Percentiles rank a stretch among this genome's conserved stretches.
These are phyloP conservation scores for Colletotrichum acutatum DNA, from an alignment of 2,329 filamentous ascomycete species.

Conservation along the genomic window DNA sequence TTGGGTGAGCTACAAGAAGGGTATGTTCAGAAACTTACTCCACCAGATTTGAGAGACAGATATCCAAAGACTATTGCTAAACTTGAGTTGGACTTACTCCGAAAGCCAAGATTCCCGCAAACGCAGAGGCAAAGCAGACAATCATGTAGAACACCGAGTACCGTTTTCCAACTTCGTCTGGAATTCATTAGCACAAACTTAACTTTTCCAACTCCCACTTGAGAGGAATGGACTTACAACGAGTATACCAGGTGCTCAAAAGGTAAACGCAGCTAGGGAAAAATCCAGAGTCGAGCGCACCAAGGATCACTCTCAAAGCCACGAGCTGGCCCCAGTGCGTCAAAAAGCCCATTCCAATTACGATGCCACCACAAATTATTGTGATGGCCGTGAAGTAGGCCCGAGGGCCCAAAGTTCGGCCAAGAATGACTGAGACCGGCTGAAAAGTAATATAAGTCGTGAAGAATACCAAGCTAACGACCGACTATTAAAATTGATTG, in stretches of 20 bases:
- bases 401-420: slow-evolving; percentile 38
- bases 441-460: slow-evolving; percentile 39
- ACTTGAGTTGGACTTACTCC: slow-evolving; percentile 44
- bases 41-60: not conserved
- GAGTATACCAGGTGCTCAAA: slow-evolving; percentile 74
- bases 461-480: slow-evolving; percentile 39
- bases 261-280: slow-evolving; percentile 67
- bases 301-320: slow-evolving; percentile 36
- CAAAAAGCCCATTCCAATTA: slow-evolving; percentile 41
- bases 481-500: slow-evolving; percentile 7
- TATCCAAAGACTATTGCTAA: slow-evolving; percentile 34
- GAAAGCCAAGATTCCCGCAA: slow-evolving; percentile 40
- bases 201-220: slow-evolving; percentile 66
- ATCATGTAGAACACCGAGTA: slow-evolving; percentile 45
- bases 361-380: slow-evolving; percentile 39
- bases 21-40: not conserved
- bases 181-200: slow-evolving; percentile 44
- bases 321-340: slow-evolving; percentile 30
- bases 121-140: slow-evolving; percentile 40
- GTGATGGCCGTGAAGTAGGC: slow-evolving; percentile 38
- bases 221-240: slow-evolving; percentile 44
- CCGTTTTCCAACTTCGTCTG: slow-evolving; percentile 70
- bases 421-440: slow-evolving; percentile 37
- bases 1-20: slow-evolving; percentile 36
- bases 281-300: slow-evolving; percentile 45